Conservation (phyloP, 2,329 filamentous ascomycete genomes). For the Colletotrichum scovillei region DNA sequence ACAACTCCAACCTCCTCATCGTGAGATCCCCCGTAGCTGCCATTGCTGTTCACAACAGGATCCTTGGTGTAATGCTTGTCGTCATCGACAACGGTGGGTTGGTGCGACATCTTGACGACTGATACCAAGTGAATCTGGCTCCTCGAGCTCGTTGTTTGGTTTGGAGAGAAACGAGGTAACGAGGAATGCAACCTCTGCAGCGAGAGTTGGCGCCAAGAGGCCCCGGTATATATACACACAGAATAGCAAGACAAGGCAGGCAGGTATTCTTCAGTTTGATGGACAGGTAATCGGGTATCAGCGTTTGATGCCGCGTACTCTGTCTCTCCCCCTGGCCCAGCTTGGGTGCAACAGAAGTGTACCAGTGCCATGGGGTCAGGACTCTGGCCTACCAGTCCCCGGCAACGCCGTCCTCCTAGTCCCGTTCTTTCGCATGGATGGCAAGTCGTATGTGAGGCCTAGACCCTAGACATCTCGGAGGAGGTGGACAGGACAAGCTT, state of each 20-base stretch:
- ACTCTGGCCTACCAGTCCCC: background rate
- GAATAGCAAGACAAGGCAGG: background rate
- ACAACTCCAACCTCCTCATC: slow-evolving; percentile 50
- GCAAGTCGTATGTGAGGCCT: background rate
- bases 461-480: slow-evolving; percentile 16
- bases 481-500: slow-evolving; percentile 22
- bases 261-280: background rate
- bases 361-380: slow-evolving; percentile 15
- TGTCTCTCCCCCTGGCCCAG: background rate
- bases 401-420: slow-evolving; percentile 3
- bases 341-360: slow-evolving; percentile 6
- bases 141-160: background rate
- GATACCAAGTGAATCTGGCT: background rate
- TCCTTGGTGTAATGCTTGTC: slow-evolving; percentile 26
- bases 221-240: slow-evolving; percentile 16
- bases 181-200: background rate
- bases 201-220: background rate
- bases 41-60: slow-evolving; percentile 6
- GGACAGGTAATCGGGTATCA: background rate
- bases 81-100: slow-evolving; percentile 14
- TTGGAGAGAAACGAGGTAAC: background rate
- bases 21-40: slow-evolving; percentile 28
- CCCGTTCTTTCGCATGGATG: background rate
- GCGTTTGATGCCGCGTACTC: background rate
- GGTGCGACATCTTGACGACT: slow-evolving; percentile 22